Base-by-base conservation (phyloP, 495 filamentous ascomycete genomes). In the Lasiosphaeris hirsuta region DNA sequence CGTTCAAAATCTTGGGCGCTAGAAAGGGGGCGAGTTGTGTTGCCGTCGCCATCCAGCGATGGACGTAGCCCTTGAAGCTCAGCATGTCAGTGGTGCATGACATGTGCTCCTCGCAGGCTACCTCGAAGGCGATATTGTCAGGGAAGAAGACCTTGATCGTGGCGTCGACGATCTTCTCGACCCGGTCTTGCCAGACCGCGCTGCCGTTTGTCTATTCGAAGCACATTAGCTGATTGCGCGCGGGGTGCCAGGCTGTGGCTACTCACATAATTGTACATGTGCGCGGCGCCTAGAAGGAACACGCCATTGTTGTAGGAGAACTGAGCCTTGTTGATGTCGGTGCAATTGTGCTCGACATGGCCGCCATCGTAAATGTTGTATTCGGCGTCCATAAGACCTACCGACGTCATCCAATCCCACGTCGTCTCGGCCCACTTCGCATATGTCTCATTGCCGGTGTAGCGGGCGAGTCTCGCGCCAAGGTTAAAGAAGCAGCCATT, bases 401-500 rank as follows among this genome's bases (percentile, higher is more conserved):
- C 79, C 7, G 63, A 61, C 14, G 57, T 52, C 33, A 84, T 78
- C 92, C 92, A 96, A 64, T 90, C 81, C 77, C 81, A 96, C 0
- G 81, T 81, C 67, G 78, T 82, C 30, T 82, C 80, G 6, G 89
- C 90, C 85, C 86, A 89, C 9, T 89, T 77, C 3, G 84, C 80
- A 63, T 96, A 96, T 0, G 87, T 92, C 44, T 81, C 58, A 63
- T 96, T 94, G 6, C 78, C 75, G 3, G 89, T 93, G 63, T 92
- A 94, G 48, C 79, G 80, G 0, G 88, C 89, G 51, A 96, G 76
- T 8, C 92, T 81, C 2, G 91, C 84, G 8, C 87, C 89, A 13
- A 96, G 74, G 58, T 94, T 88, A 73, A 96, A 95, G 74, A 93
- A 92, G 57, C 87, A 85, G 17, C 89, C 91, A 59, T 91, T 94